Base-by-base conservation (phyloP, 768 basidiomycete genomes). In the Hysterangium stoloniferum region DNA sequence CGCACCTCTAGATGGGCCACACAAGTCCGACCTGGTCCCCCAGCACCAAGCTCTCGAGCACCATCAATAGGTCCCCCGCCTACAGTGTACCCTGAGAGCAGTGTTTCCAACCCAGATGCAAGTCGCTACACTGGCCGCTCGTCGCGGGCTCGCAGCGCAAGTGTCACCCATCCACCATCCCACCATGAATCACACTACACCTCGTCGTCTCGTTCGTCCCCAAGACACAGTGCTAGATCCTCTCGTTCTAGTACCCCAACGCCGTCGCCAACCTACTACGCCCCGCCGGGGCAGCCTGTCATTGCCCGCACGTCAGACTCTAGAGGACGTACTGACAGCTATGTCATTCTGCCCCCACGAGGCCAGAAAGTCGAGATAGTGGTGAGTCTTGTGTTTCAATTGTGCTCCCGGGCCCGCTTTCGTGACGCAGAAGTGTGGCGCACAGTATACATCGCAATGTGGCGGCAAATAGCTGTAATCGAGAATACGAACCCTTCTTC, bases 91-190 rank as follows among this genome's bases (percentile, higher is more conserved):
- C 48, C 48, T 15, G 48, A 50, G 19, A 38, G 36, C 20, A 38
- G 36, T 13, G 48, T 50, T 20, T 50, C 48, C 28, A 50, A 50
- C 28, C 48, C 48, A 8, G 12, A 38, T 20, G 48, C 48, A n/a
- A 38, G 36, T n/a, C 48, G 48, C 2, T 50, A 50, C 36, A 50
- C 48, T 28, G 37, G 48, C 8, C 33, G 36, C 24, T 31, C 43
- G 2, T 27, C 24, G 24, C 8, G 43, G 12, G 20, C 24, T 28
- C 19, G 28, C 24, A 20, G 17, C 43, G 17, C 28, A 25, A 12
- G 17, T 28, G n/a, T 20, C 19, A 41, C 38, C 38, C 3, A 3
- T 24, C 38, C 25, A 17, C 3, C 38, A 24, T 24, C 11, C 38
- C 38, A 17, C 19, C 38, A 9, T 9, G 4, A 11, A 41, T 24